phyloP scores from a whole-genome alignment of 2,329 filamentous ascomycete species.

The Cladosporium sphaerospermum region DNA sequence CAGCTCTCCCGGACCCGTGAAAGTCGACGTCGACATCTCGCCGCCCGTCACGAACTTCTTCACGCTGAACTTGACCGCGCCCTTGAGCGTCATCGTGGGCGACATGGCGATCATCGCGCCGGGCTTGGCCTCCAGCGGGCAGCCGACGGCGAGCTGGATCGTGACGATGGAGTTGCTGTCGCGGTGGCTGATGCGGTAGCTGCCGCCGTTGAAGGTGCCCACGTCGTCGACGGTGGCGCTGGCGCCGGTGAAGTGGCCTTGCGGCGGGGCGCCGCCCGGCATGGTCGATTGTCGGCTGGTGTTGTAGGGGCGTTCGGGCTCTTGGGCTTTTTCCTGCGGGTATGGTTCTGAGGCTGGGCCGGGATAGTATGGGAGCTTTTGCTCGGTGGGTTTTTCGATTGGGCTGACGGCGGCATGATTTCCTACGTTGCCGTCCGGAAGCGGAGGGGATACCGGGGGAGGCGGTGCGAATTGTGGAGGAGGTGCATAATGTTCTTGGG shows the following conservation, averaged over 20 bases:
- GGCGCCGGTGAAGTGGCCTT: conserved; percentile 58
- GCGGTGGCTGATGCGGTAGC: conserved; percentile 85
- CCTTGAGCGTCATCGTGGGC: conserved; percentile 75
- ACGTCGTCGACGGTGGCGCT: conserved; percentile 65
- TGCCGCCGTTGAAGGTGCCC: conserved; percentile 95
- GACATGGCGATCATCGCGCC: conserved; percentile 95
- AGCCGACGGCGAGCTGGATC: conserved; percentile 81
- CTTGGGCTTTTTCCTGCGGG: conserved; percentile 30
- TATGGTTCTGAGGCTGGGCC: conserved; percentile 28
- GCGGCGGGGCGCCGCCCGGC: conserved; percentile 36
- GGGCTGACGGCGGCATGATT: conserved; percentile 15
- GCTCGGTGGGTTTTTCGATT: conserved; percentile 19
- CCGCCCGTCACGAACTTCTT: conserved; percentile 85
- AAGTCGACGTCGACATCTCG: conserved; percentile 71
- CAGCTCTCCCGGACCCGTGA: conserved; percentile 84
- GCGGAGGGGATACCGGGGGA: conserved; percentile 27
- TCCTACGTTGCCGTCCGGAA: conserved; percentile 24
- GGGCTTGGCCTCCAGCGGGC: conserved; percentile 73
- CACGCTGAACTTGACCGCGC: conserved; percentile 74
- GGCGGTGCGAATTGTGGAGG: conserved; percentile 32
- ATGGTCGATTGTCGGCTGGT: conserved; percentile 26
- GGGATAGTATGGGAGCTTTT: conserved; percentile 31
- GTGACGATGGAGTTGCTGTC: conserved; percentile 88
- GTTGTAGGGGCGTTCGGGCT: conserved; percentile 24
- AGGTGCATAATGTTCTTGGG: conserved; percentile 19